These are phyloP conservation scores for Acephala macrosclerotiorum DNA, from an alignment of 2,329 filamentous ascomycete genomes.

Conservation along the genomic window DNA sequence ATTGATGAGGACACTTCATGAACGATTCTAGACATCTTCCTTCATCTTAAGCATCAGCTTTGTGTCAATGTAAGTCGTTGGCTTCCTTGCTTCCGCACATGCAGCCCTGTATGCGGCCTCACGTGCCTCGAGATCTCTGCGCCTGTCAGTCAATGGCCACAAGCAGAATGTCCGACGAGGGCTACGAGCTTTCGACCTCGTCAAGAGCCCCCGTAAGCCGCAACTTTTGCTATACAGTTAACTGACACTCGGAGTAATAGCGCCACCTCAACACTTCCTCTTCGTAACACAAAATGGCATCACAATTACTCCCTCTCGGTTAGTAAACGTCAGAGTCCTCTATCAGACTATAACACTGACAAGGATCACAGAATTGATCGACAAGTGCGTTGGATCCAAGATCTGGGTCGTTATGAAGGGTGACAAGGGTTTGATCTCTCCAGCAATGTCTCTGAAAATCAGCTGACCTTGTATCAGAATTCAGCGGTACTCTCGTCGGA, in stretches of 20 bases:
- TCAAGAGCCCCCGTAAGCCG: background rate
- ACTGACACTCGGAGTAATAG: background rate
- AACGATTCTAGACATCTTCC: background rate
- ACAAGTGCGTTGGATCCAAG: slow-evolving; percentile 96
- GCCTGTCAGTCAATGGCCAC: background rate
- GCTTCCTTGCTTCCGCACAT: background rate
- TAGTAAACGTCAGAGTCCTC: slow-evolving; percentile 9
- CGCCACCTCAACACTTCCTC: background rate
- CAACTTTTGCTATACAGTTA: background rate
- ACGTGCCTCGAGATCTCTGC: background rate
- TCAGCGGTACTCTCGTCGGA: slow-evolving; percentile 90
- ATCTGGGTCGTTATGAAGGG: slow-evolving; percentile 99
- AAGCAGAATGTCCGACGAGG: background rate
- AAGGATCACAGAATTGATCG: slow-evolving; percentile 80
- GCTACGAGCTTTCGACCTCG: background rate
- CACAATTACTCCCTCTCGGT: slow-evolving; percentile 44
- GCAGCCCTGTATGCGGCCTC: background rate
- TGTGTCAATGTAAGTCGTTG: slow-evolving; percentile 13
- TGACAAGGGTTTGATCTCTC: slow-evolving; percentile 80
- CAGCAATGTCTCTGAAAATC: background rate
- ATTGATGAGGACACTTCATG: background rate
- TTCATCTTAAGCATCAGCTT: background rate
- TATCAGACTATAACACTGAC: slow-evolving; percentile 33
- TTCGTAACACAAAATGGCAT: slow-evolving; percentile 36
- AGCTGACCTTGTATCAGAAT: slow-evolving; percentile 66